Evolutionary conservation across 306 rosid species (phyloP).

Genomic region (Dalbergia cochinchinensis): DNA sequence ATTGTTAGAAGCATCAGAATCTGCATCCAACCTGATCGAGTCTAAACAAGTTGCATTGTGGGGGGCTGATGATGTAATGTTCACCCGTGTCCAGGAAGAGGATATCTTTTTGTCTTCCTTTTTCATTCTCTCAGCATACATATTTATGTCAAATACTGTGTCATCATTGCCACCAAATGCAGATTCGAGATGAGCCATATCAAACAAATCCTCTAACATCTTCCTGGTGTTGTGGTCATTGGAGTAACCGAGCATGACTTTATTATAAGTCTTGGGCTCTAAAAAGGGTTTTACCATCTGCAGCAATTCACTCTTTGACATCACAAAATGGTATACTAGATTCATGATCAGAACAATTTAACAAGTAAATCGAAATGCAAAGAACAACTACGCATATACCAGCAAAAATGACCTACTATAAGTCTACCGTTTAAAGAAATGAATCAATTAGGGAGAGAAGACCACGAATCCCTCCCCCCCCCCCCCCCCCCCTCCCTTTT

Average conservation of each 20-base stretch:
- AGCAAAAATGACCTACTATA: not conserved
- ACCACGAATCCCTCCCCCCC: not conserved
- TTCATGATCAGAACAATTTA: not conserved
- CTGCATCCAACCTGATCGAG: constrained; percentile 46
- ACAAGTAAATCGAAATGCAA: not conserved
- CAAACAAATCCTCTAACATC: constrained; percentile 80
- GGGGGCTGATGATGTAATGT: constrained; percentile 40
- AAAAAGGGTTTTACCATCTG: constrained; percentile 84
- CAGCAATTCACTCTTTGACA: constrained; percentile 46
- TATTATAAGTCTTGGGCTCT: constrained; percentile 68
- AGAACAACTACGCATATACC: constrained; percentile 15
- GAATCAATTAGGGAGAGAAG: constrained; percentile 4
- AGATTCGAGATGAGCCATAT: constrained; percentile 75
- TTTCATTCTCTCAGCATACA: constrained; percentile 80
- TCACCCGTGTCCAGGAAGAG: constrained; percentile 58
- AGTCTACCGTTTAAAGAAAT: not conserved
- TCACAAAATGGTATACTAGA: constrained; percentile 34
- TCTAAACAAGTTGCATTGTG: constrained; percentile 54
- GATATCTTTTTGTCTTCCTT: constrained; percentile 70
- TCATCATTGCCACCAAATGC: constrained; percentile 84
- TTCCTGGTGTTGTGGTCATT: constrained; percentile 65
- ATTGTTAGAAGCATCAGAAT: constrained; percentile 57
- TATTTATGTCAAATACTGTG: constrained; percentile 61
- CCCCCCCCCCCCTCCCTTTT: no score
- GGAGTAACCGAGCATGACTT: constrained; percentile 76